phyloP scores from a whole-genome alignment of 345 rosid genomes.

The Salix purpurea region DNA sequence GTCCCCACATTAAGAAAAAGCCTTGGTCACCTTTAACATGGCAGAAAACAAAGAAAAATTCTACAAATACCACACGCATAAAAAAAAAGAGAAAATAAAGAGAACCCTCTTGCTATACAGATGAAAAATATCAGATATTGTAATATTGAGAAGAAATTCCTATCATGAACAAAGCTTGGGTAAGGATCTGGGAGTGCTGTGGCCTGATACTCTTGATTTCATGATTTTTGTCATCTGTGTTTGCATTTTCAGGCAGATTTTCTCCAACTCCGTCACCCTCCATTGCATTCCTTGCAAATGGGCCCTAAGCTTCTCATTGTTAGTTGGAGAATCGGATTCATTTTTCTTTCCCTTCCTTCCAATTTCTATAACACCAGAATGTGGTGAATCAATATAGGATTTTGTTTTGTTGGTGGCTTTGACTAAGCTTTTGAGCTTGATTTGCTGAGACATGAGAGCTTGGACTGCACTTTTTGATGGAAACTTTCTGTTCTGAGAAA shows the following conservation, averaged over 20 bases:
- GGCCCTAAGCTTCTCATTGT: slow-evolving; percentile 50
- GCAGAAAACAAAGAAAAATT: slow-evolving; percentile 13
- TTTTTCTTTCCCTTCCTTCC: slow-evolving; percentile 25
- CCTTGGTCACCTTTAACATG: slow-evolving; percentile 13
- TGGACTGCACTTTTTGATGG: slow-evolving; percentile 43
- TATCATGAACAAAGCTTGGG: slow-evolving; percentile 82
- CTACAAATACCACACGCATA: neutral
- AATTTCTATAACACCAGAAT: slow-evolving; percentile 2
- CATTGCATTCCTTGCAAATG: slow-evolving; percentile 76
- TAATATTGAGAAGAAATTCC: neutral
- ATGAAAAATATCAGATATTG: neutral
- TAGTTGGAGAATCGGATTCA: slow-evolving; percentile 28
- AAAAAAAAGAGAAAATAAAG: neutral
- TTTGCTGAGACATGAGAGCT: slow-evolving; percentile 42
- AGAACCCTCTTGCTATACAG: slow-evolving; percentile 19
- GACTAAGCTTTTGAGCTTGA: slow-evolving; percentile 44
- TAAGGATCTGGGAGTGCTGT: slow-evolving; percentile 49
- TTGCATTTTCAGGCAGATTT: slow-evolving; percentile 78
- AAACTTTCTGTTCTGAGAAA: slow-evolving; percentile 56
- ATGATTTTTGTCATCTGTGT: slow-evolving; percentile 66
- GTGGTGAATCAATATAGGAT: slow-evolving; percentile 17
- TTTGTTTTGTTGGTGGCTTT: slow-evolving; percentile 17
- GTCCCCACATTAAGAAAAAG: slow-evolving; percentile 2
- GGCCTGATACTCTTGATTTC: slow-evolving; percentile 51
- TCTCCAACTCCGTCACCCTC: slow-evolving; percentile 81